Evolutionary conservation across 169 alveolate genomes (phyloP).

Genomic region (Babesia ovis): DNA sequence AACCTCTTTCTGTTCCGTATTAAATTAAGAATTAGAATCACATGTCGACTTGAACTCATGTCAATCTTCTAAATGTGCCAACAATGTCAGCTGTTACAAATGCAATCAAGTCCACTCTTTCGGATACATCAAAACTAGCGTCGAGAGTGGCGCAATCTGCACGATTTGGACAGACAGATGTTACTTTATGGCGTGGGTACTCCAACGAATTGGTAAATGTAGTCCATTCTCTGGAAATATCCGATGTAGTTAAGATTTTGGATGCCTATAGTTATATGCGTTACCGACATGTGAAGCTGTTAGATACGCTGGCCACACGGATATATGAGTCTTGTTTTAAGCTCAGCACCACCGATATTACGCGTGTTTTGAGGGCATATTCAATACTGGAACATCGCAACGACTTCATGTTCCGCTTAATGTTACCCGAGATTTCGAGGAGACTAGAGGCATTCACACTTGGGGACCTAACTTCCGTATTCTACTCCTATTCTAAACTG

Average conservation of each 20-base stretch:
- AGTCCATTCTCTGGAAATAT: constrained; percentile 1
- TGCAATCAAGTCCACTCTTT: background rate
- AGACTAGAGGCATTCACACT: constrained; percentile 30
- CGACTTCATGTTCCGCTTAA: constrained; percentile 57
- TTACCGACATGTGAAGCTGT: constrained; percentile 28
- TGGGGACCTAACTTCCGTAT: constrained; percentile 40
- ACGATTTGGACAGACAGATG: constrained; percentile 36
- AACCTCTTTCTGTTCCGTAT: too few relatives aligned
- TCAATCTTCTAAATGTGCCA: too few relatives aligned
- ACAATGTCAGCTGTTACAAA: background rate
- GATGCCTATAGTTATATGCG: constrained; percentile 58
- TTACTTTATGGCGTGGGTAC: constrained; percentile 48
- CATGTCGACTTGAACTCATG: too few relatives aligned
- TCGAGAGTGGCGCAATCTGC: constrained; percentile 33
- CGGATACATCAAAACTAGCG: constrained; percentile 33
- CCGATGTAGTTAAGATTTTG: constrained; percentile 11
- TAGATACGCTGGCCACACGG: constrained; percentile 40
- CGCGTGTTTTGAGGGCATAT: constrained; percentile 35
- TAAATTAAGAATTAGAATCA: too few relatives aligned
- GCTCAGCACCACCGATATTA: constrained; percentile 21
- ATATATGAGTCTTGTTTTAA: constrained; percentile 16
- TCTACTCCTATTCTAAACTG: constrained; percentile 52
- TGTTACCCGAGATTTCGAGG: constrained; percentile 48
- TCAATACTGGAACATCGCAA: constrained; percentile 47
- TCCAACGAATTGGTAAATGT: constrained; percentile 21